Evolutionary conservation across 2,329 filamentous ascomycete genomes (phyloP).

Genomic region (Metarhizium guizhouense): DNA sequence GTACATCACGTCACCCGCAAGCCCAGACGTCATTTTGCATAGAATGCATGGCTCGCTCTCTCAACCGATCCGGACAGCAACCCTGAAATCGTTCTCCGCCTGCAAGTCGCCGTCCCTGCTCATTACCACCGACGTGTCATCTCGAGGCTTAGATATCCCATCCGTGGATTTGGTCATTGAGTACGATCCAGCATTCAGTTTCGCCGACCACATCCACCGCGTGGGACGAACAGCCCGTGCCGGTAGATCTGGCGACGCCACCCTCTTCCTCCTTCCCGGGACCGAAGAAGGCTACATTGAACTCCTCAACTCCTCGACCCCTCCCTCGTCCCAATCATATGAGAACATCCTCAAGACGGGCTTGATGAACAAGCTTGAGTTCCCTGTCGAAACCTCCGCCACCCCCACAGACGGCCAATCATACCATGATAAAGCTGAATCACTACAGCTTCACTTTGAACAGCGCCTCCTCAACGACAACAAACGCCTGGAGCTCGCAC

Average conservation of each 20-base stretch:
- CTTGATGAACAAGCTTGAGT: constrained; percentile 49
- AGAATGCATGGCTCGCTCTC: constrained; percentile 87
- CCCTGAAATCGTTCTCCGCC: constrained; percentile 69
- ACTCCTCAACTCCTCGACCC: constrained; percentile 48
- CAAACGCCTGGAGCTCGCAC: constrained; percentile 68
- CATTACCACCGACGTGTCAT: constrained; percentile 91
- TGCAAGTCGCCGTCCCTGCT: constrained; percentile 71
- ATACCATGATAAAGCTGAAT: constrained; percentile 44
- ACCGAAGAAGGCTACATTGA: constrained; percentile 86
- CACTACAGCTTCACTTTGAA: constrained; percentile 50
- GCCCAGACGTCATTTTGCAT: constrained; percentile 65
- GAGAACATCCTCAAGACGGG: constrained; percentile 55
- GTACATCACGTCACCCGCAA: constrained; percentile 66
- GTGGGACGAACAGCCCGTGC: constrained; percentile 92
- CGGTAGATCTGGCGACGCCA: constrained; percentile 75
- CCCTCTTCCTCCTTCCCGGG: constrained; percentile 84
- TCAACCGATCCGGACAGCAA: constrained; percentile 79
- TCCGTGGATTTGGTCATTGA: constrained; percentile 93
- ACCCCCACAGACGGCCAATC: constrained; percentile 31
- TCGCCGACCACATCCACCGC: constrained; percentile 88
- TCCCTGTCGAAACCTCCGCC: constrained; percentile 61
- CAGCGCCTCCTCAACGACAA: constrained; percentile 51
- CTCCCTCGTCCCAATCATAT: constrained; percentile 41
- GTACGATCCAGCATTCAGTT: constrained; percentile 90
- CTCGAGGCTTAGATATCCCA: constrained; percentile 88